Evolutionary conservation across 2,329 filamentous ascomycete species (phyloP), one percentile per base, ranked within the genome.

Genomic region (Alternaria angustiovoidea): DNA sequence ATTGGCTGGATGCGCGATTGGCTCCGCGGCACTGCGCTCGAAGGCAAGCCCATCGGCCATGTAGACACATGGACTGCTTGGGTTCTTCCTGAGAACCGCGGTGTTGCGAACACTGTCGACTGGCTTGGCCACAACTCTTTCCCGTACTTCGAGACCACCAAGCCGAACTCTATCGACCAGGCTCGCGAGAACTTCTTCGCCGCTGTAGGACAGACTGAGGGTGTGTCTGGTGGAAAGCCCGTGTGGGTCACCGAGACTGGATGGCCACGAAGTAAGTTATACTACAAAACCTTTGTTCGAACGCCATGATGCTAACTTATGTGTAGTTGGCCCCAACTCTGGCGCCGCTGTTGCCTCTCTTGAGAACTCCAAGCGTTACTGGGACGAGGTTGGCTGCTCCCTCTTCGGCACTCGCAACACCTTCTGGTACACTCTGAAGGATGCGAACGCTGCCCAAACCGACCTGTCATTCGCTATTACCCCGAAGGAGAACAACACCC

Each of bases 221-320:
- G 75, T 12, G 88, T 83, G 32, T 85, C 87, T 24, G 81, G 82
- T 22, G 86, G 86, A 71, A 94, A 93, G 84, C 82, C 86, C 16
- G 86, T 96, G 68, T 95, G 91, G 91, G 86, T 95, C 62, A 94
- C 92, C 18, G 93, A 96, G 85, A 94, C 92, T 12, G 93, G 93
- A 63, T 94, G 91, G 88, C 92, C 93, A 28, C 64, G 61, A 47
- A 43, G 58, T 63, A 48, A 52, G 32, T 51, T 54, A 28, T 16
- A 4, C 14, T 36, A 7, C 0, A 0, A 0, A 36, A 36, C 14
- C 5, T 12, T 2, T 9, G 18, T 8, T 3, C n/a, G 5, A 16
- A 8, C 7, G 3, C n/a, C 18, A 47, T 14, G 6, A 16, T 4
- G 20, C 44, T 32, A 6, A 28, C 18, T 26, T 1, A 7, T 11